Conservation (phyloP, 1,284 basidiomycete genomes). For the Hymenochaete sp. region DNA sequence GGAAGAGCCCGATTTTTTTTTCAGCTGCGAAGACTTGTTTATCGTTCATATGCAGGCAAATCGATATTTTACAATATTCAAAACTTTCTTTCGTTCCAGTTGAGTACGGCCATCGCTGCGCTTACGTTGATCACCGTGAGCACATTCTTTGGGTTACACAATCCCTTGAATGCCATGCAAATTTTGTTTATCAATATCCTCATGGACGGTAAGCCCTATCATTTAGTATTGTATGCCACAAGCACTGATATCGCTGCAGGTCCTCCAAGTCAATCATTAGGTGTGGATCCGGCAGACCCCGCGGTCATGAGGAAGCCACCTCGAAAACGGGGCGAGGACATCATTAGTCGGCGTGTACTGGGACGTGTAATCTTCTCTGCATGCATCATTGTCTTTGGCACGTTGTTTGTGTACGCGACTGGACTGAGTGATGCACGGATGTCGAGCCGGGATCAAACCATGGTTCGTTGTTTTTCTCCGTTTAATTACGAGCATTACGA, state of each 20-base stretch:
- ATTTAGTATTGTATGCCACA: conserved; percentile 5
- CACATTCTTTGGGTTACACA: conserved; percentile 81
- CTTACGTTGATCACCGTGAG: conserved; percentile 91
- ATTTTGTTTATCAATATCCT: conserved; percentile 98
- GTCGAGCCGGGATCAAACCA: conserved; percentile 84
- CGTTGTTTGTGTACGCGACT: conserved; percentile 80
- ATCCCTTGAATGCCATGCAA: conserved; percentile 97
- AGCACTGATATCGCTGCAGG: conserved; percentile 33
- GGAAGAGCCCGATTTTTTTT: conserved; percentile 39
- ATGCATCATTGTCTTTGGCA: conserved; percentile 82
- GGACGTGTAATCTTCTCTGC: conserved; percentile 85
- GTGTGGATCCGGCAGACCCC: conserved; percentile 91
- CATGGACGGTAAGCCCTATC: conserved; percentile 76
- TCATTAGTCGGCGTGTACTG: conserved; percentile 70
- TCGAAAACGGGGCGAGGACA: conserved; percentile 80
- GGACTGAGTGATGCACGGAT: conserved; percentile 77
- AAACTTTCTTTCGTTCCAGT: conserved; percentile 95
- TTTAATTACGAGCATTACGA: background rate
- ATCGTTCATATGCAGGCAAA: too few relatives aligned
- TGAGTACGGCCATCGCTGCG: conserved; percentile 93
- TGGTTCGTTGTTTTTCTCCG: conserved; percentile 47
- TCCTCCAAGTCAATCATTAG: conserved; percentile 93
- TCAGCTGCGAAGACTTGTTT: background rate
- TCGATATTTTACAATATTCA: conserved; percentile 99
- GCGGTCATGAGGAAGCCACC: conserved; percentile 88